phyloP scores from a whole-genome alignment of 2,329 filamentous ascomycete species.

The Microsporum ferrugineum region DNA sequence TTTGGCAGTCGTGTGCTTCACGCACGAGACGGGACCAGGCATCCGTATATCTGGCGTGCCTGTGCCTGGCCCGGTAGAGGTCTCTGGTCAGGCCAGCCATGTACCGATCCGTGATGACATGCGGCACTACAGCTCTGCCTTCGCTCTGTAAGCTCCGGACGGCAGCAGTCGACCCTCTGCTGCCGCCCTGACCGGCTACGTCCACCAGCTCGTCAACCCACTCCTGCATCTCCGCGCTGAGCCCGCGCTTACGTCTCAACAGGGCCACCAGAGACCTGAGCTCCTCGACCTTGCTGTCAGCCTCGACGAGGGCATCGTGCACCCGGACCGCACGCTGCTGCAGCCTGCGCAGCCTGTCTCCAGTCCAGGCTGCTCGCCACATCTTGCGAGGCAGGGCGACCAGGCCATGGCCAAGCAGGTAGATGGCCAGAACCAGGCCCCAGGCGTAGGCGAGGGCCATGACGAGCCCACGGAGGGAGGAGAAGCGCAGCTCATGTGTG shows the following conservation, averaged over 20 bases:
- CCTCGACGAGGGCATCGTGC: slow-evolving; percentile 79
- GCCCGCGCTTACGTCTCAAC: slow-evolving; percentile 70
- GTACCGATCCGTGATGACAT: slow-evolving; percentile 85
- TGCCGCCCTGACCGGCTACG: slow-evolving; percentile 28
- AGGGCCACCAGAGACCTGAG: slow-evolving; percentile 71
- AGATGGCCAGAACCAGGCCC: slow-evolving; percentile 83
- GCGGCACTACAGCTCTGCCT: slow-evolving; percentile 46
- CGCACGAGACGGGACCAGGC: slow-evolving; percentile 75
- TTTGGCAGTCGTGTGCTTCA: slow-evolving; percentile 62
- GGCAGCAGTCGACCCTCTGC: slow-evolving; percentile 43
- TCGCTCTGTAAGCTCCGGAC: slow-evolving; percentile 25
- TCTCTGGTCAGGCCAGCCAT: slow-evolving; percentile 79
- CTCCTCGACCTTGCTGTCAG: slow-evolving; percentile 65
- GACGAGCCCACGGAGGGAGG: slow-evolving; percentile 66
- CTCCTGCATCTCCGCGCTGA: slow-evolving; percentile 63
- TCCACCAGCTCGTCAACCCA: slow-evolving; percentile 95
- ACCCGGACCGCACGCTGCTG: slow-evolving; percentile 69
- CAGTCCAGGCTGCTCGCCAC: slow-evolving; percentile 67
- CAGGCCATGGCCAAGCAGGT: slow-evolving; percentile 93
- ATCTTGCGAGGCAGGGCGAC: slow-evolving; percentile 79
- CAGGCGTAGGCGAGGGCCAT: slow-evolving; percentile 95
- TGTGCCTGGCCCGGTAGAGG: slow-evolving; percentile 69
- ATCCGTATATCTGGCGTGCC: slow-evolving; percentile 67
- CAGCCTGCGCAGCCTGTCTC: slow-evolving; percentile 59
- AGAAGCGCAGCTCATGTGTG: slow-evolving; percentile 60